Evolutionary conservation across 495 filamentous ascomycete species (phyloP), one percentile per base, ranked within the genome.

Genomic region (Penicillium canariense): DNA sequence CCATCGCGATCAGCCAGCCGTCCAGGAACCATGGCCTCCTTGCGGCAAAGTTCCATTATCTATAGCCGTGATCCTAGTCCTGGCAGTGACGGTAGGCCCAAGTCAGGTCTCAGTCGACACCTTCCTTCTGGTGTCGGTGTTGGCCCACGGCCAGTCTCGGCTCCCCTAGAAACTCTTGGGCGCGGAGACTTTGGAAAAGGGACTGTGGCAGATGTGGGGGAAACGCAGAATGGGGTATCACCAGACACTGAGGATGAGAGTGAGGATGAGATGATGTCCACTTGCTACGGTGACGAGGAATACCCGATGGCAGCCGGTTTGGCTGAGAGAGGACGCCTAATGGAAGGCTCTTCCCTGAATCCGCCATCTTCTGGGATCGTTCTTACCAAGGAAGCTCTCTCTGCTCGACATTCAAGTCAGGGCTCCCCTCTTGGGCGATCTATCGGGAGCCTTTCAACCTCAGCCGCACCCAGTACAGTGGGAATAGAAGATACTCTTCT

Each of bases 11-110:
- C 65, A 61, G 67, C 81, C 52, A 68, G 61, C 76, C 68, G 52
- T 58, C 66, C 66, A 73, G 68, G 79, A 60, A 71, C 58, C 3
- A 39, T 50, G 17, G 51, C 44, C 17, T 63, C 78, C 55, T 67
- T 79, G 59, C 73, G 77, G 66, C 48, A 79, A 66, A 70, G 72
- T 65, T 67, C 77, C 58, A 62, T 80, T 57, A 59, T 77, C 27
- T 76, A 79, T 68, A 77, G 76, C 53, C 62, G 68, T n/a, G 70
- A 77, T 15, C 67, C 71, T 15, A 76, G 70, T 52, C 71, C 72
- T 14, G 68, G 66, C 1, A 59, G 31, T 0, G 67, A 76, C 26
- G 60, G 59, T 2, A 58, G 71, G 48, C 68, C 68, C 2, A 69
- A 56, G 39, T 70, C 74, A n/a, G 66, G 68, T 23, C 63, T 77